Percentiles rank a stretch among this genome's conserved stretches.
phyloP scores from a whole-genome alignment of 148 eudicot species.

The Diospyros kaki region DNA sequence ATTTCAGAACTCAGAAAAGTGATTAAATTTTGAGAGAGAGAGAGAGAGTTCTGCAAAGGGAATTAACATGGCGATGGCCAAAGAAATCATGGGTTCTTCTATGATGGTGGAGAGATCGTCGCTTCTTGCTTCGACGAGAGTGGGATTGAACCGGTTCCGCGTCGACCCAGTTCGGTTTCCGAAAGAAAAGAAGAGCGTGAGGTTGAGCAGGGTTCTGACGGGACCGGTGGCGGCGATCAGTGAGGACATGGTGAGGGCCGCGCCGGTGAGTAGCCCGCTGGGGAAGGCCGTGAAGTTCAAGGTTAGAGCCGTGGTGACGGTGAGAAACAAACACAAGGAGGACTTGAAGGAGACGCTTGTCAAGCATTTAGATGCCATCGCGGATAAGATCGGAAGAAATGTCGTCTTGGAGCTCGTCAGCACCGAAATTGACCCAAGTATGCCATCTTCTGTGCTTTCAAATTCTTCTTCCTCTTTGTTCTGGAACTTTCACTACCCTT shows the following conservation, averaged over 20 bases:
- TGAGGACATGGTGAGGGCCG: slow-evolving; percentile 44
- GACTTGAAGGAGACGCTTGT: slow-evolving; percentile 60
- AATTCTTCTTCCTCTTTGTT: neutral
- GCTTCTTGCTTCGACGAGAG: slow-evolving; percentile 24
- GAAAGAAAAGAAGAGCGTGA: slow-evolving; percentile 14
- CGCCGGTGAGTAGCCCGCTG: slow-evolving; percentile 29
- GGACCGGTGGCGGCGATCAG: slow-evolving; percentile 53
- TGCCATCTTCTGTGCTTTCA: slow-evolving; percentile 14
- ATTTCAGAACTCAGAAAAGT: too few species aligned
- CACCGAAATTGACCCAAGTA: slow-evolving; percentile 74
- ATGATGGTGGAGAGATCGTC: slow-evolving; percentile 29
- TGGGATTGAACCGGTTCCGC: slow-evolving; percentile 2
- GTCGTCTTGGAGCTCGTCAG: slow-evolving; percentile 73
- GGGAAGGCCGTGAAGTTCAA: slow-evolving; percentile 51
- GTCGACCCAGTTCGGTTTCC: slow-evolving; percentile 12
- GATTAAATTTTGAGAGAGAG: too few species aligned
- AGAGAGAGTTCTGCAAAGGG: slow-evolving; percentile 36
- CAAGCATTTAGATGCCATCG: slow-evolving; percentile 59
- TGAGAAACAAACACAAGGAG: slow-evolving; percentile 73
- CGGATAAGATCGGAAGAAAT: slow-evolving; percentile 67
- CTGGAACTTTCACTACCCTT: neutral
- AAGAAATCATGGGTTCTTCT: slow-evolving; percentile 37
- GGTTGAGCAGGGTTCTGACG: slow-evolving; percentile 10
- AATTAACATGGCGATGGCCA: slow-evolving; percentile 32
- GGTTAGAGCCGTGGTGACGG: slow-evolving; percentile 83